Conservation (phyloP, 352 stramenopile genomes). For the Globisporangium cederbergense region DNA sequence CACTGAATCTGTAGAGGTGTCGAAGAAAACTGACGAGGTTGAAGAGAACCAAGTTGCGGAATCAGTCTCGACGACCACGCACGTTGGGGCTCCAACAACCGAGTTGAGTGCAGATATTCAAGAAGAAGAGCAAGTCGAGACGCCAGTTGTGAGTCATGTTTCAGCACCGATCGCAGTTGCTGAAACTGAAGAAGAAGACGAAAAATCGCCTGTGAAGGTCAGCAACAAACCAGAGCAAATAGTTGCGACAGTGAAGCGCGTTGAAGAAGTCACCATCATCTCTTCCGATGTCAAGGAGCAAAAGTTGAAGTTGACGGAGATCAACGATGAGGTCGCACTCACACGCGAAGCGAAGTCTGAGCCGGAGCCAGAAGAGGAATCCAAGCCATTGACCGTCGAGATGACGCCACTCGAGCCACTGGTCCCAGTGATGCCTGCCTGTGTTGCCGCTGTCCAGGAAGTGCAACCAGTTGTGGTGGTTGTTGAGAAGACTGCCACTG, state of each 20-base stretch:
- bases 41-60: background rate
- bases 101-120: too few relatives aligned
- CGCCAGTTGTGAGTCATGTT: background rate
- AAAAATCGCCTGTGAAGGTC: background rate
- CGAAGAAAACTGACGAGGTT: background rate
- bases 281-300: background rate
- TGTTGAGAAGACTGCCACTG: background rate
- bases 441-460: background rate
- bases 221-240: background rate
- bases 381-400: too few relatives aligned
- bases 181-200: background rate
- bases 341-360: background rate
- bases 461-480: background rate
- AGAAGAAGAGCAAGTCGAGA: background rate
- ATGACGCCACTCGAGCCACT: background rate
- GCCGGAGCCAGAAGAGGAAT: too few relatives aligned
- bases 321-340: background rate
- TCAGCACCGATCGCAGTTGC: background rate
- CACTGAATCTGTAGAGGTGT: background rate
- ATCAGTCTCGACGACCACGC: background rate
- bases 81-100: background rate
- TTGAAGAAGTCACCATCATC: background rate
- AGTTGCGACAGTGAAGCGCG: background rate
- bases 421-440: background rate
- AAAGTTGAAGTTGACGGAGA: background rate